These are phyloP conservation scores for Nicotiana rustica DNA, from an alignment of 305 asterid genomes.

Conservation along the genomic window DNA sequence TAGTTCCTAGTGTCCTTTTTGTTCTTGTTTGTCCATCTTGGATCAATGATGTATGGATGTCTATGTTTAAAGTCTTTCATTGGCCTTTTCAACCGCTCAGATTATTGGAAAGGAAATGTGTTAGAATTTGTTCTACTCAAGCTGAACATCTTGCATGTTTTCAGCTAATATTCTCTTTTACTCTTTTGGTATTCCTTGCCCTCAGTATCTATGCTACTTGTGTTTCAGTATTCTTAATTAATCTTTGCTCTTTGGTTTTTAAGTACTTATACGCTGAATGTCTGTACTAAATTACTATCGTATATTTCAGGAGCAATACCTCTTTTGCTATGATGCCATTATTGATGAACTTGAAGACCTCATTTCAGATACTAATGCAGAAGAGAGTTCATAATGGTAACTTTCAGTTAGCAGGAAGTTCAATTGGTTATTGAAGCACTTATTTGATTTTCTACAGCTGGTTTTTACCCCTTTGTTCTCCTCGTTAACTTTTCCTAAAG, in stretches of 20 bases:
- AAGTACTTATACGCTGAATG: not conserved
- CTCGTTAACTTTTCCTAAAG: not conserved
- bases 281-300: not conserved
- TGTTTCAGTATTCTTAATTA: not conserved
- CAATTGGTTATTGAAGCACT: conserved; percentile 10
- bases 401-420: not conserved
- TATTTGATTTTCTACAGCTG: not conserved
- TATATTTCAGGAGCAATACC: conserved; percentile 70
- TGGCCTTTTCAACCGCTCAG: not conserved
- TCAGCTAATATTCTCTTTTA: not conserved
- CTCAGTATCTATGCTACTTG: not conserved
- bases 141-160: not conserved
- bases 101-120: not conserved
- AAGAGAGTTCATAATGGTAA: conserved; percentile 38
- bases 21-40: not conserved
- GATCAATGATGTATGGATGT: not conserved
- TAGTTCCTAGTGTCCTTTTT: not conserved
- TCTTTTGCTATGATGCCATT: conserved; percentile 70
- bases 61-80: not conserved
- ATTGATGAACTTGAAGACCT: conserved; percentile 69
- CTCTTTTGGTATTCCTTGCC: not conserved
- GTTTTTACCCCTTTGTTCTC: not conserved
- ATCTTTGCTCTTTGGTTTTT: not conserved
- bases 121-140: not conserved
- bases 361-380: conserved; percentile 38